Evolutionary conservation across 768 basidiomycete species (phyloP), one percentile per base, ranked within the genome.

Genomic region (Leucosporidium scottii): DNA sequence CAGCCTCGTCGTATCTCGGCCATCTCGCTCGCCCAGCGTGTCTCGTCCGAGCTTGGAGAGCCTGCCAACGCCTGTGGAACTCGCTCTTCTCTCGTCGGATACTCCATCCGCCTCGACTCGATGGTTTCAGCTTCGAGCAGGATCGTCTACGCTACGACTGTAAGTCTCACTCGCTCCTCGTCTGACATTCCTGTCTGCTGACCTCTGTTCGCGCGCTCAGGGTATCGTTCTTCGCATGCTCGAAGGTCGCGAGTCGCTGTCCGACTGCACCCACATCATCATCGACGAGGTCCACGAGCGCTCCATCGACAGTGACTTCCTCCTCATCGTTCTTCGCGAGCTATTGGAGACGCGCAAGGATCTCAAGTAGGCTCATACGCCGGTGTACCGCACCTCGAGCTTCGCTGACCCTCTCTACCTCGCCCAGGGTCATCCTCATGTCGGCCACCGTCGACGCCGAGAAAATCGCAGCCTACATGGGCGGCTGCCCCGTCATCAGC

Each of bases 221-320:
- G 94, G 94, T 71, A 94, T 99, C 67, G 93, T 94, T 0, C 79
- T 98, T 30, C 86, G 96, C 53, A 97, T 97, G 96, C 80, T 99
- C n/a, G 94, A 99, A 81, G 83, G 85, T 36, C 88, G 89, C 5
- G 85, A 85, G 28, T 87, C 89, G 3, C 90, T 97, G 70, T 91
- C 94, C 75, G 93, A 97, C 70, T 86, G 97, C 63, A 97, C 96
- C n/a, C 92, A 91, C 73, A 78, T 99, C 76, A 88, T 99, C 67
- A 88, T 98, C 53, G 94, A 99, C 73, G 94, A 99, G 81, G 91
- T 96, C 57, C 94, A 99, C 75, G 94, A 99, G 80, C 87, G 94
- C 27, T 91, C 87, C 10, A 96, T 99, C 72, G 94, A 99, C 76
- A 93, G 91, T 0, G 94, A 98, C 78, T 99, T 99, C 80, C 83